Percentiles rank a stretch among this genome's conserved stretches.
These are phyloP conservation scores for Fistulinella cinereoalba DNA, from an alignment of 1,284 basidiomycete species.

Conservation along the genomic window DNA sequence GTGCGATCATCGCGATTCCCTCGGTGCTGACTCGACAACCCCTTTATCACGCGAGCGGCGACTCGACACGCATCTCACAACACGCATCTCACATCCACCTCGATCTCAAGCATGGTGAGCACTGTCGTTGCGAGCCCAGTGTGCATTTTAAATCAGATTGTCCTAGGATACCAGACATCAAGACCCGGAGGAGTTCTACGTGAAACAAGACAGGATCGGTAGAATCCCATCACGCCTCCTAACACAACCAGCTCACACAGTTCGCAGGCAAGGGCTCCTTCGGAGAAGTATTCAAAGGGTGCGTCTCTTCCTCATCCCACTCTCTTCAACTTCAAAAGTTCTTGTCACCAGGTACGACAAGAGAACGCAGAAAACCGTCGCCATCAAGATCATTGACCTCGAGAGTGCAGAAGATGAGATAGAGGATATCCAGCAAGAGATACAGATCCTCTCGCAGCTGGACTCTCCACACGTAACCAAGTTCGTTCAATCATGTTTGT, in stretches of 20 bases:
- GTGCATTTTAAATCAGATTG: conserved; percentile 8
- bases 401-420: conserved; percentile 99
- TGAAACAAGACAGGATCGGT: conserved; percentile 96
- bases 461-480: conserved; percentile 96
- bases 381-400: conserved; percentile 98
- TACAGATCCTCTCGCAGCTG: conserved; percentile 96
- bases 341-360: conserved; percentile 73
- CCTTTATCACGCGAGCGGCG: conserved; percentile 19
- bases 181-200: conserved; percentile 94
- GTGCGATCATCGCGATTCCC: conserved; percentile 7
- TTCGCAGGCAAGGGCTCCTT: conserved; percentile 88
- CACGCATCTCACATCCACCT: neutral
- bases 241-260: conserved; percentile 12
- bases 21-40: neutral
- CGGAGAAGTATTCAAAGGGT: conserved; percentile 98
- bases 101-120: conserved; percentile 22
- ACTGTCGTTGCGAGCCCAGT: neutral
- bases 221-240: conserved; percentile 29
- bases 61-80: conserved; percentile 2
- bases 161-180: conserved; percentile 63
- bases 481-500: conserved; percentile 45
- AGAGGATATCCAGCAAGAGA: conserved; percentile 99
- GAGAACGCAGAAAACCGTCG: conserved; percentile 88
- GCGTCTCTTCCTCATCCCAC: conserved; percentile 18
- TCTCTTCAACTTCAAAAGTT: neutral